Evolutionary conservation across 2,329 filamentous ascomycete species (phyloP), one percentile per base, ranked within the genome.

Genomic region (Nigrograna mackinnonii): DNA sequence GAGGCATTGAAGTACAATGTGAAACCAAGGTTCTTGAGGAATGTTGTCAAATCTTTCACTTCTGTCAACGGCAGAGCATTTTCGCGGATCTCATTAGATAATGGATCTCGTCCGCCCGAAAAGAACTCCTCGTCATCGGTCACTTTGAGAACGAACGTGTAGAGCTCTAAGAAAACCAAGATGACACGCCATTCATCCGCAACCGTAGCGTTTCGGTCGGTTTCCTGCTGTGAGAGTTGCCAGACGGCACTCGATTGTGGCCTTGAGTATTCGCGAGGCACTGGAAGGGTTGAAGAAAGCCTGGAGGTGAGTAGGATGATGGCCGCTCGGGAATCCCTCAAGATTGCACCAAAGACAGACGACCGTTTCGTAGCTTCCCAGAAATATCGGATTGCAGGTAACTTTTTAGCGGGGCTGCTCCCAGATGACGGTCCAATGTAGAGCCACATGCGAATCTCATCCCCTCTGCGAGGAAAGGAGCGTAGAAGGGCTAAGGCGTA

Each of bases 41-140:
- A 97, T 0, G 83, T 75, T 0, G 89, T 88, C 52, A 99, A 77
- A 3, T 80, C 74, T 49, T 85, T 84, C 3, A 97, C 77, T 41
- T 96, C 87, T 9, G 72, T 65, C 7, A 92, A 69, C 1, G 83
- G 80, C 5, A 97, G 75, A 33, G 88, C 85, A 64, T 89, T 84
- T 49, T 80, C 78, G 40, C 75, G 73, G 11, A 57, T 42, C 26
- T 64, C 56, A 7, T 46, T 50, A 3, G 62, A 58, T 13, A 52
- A 57, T 1, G 39, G 34, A 12, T 58, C 55, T 18, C 72, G 28
- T 67, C 71, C 47, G 41, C 78, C 77, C 43, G 83, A 80, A 48
- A 95, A 87, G 62, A 99, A 99, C 57, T 99, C 94, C 53, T 97
- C 92, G 50, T 99, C 94, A 55, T 99, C 94, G 64, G 92, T 95